Evolutionary conservation across 805 yeast species (phyloP).

Genomic region (Naumovozyma castellii): DNA sequence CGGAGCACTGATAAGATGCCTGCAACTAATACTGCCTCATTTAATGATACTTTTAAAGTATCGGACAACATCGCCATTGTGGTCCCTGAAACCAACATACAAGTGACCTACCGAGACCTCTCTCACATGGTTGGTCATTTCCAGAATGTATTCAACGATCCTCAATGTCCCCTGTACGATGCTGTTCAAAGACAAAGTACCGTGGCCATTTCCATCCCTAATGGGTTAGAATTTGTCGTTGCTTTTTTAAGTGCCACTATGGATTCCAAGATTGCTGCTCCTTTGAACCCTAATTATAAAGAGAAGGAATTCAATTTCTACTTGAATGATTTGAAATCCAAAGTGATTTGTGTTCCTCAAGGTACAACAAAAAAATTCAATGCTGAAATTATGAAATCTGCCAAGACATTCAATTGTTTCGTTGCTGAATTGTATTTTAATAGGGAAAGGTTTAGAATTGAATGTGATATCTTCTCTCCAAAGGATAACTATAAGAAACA

Average conservation of each 20-base stretch:
- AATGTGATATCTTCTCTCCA: conserved; percentile 29
- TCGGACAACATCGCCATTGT: conserved; percentile 36
- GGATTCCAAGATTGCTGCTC: conserved; percentile 54
- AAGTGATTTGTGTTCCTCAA: conserved; percentile 47
- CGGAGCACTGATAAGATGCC: no score
- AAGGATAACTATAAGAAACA: conserved; percentile 18
- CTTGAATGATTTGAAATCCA: conserved; percentile 48
- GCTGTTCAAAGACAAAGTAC: conserved; percentile 33
- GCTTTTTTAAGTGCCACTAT: conserved; percentile 49
- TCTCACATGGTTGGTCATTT: conserved; percentile 38
- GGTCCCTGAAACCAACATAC: conserved; percentile 39
- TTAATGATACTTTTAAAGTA: conserved; percentile 30
- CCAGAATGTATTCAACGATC: conserved; percentile 37
- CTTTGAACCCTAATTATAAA: conserved; percentile 56
- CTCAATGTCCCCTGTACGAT: conserved; percentile 34
- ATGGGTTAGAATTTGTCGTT: conserved; percentile 48
- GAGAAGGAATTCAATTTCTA: conserved; percentile 56
- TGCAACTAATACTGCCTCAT: conserved; percentile 27
- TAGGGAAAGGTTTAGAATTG: conserved; percentile 33
- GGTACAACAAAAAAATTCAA: conserved; percentile 29
- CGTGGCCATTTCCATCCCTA: conserved; percentile 53
- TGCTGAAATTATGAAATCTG: conserved; percentile 42
- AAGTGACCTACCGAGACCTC: conserved; percentile 37
- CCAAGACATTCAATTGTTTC: conserved; percentile 38
- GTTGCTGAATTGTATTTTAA: conserved; percentile 47